Evolutionary conservation across 2,329 filamentous ascomycete genomes (phyloP), one percentile per base, ranked within the genome.

Genomic region (Colletotrichum eleusines): DNA sequence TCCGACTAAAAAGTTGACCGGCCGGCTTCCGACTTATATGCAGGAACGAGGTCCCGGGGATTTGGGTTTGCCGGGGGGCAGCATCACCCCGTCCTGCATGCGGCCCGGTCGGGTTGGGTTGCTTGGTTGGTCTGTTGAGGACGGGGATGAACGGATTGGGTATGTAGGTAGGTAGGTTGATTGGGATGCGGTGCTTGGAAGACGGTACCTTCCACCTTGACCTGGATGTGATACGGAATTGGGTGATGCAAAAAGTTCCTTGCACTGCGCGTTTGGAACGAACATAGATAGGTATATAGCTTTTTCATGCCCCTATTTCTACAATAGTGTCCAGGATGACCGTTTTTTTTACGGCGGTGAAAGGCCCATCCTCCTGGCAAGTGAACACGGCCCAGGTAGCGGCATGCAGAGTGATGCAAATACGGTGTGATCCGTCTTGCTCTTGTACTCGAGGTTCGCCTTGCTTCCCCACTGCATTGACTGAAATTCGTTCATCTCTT

Each of bases 391-490:
- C 16, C 23, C 4, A 23, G 38, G 23, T 31, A 18, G 40, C 16
- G 26, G 40, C 16, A n/a, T 59, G 23, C 55, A 59, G 42, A n/a
- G 18, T n/a, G 18, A 18, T 60, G 40, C 40, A 40, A 60, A 33
- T 46, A 46, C 57, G 57, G 18, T 14, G 38, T 23, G n/a, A n/a
- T n/a, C n/a, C n/a, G n/a, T n/a, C n/a, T n/a, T n/a, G n/a, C n/a
- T n/a, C n/a, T n/a, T n/a, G 26, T 44, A 26, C 38, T 59, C 57
- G 38, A n/a, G 16, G 31, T 59, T 59, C 57, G 57, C 16, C 12
- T n/a, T 42, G 23, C 7, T 28, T 51, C 14, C 26, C 46, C 12
- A 5, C 23, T 28, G 14, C 46, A 50, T 6, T 16, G 38, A 35
- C n/a, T n/a, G n/a, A 14, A 14, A 4, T 40, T 40, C 14, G 8